A percentile compares a stretch with the other conserved stretches of the same genome.
phyloP scores from a whole-genome alignment of 1,284 basidiomycete genomes.

The Schizophyllum commune region DNA sequence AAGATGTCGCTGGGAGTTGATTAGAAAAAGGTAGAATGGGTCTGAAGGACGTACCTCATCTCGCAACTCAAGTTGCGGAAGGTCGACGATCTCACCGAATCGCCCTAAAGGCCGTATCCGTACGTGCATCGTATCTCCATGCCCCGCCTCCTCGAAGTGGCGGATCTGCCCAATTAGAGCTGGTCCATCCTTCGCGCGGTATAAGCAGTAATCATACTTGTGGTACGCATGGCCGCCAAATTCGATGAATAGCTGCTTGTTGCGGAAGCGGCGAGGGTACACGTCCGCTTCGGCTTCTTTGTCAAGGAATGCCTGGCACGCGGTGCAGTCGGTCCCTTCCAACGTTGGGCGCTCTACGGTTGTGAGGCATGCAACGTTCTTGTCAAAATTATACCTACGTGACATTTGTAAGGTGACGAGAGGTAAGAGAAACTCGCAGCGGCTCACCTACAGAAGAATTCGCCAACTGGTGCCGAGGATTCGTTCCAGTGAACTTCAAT shows the following conservation, averaged over 20 bases:
- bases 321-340: not conserved
- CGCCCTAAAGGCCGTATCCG: not conserved
- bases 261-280: not conserved
- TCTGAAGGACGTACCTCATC: not conserved
- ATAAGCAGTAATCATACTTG: constrained; percentile 45
- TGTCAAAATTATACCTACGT: not conserved
- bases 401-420: no score
- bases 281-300: not conserved
- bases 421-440: no score
- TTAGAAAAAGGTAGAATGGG: not conserved
- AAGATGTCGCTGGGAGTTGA: not conserved
- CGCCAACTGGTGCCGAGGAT: constrained; percentile 20
- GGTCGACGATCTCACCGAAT: not conserved
- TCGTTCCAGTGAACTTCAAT: constrained; percentile 13
- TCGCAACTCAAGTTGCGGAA: not conserved
- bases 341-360: not conserved
- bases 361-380: not conserved
- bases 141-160: not conserved
- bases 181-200: constrained; percentile 30
- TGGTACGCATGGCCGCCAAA: constrained; percentile 42
- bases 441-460: constrained; percentile 56
- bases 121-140: constrained; percentile 1
- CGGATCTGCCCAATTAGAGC: constrained; percentile 15
- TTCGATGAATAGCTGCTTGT: constrained; percentile 17
- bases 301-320: not conserved